Conservation (phyloP, 2,329 filamentous ascomycete species). For the Pseudogymnoascus sp. region DNA sequence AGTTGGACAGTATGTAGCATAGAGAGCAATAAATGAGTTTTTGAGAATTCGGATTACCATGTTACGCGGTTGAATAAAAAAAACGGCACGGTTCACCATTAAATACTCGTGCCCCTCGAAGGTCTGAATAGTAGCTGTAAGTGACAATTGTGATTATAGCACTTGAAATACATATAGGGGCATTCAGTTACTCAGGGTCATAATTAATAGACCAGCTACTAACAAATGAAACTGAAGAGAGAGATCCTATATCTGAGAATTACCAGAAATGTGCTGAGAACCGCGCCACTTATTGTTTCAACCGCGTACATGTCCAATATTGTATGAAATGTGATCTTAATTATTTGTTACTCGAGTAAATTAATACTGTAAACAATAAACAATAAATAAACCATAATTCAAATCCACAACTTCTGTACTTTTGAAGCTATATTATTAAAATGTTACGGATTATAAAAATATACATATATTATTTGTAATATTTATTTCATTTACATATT, state of each 20-base stretch:
- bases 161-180: too few species aligned
- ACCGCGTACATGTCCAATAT: not conserved
- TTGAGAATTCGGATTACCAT: not conserved
- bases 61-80: too few species aligned
- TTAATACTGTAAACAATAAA: not conserved
- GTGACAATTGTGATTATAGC: too few species aligned
- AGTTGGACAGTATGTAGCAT: constrained; percentile 7
- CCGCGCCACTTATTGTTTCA: too few species aligned
- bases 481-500: constrained; percentile 3
- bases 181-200: too few species aligned
- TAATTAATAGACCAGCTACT: too few species aligned
- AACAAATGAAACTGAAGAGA: too few species aligned
- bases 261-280: too few species aligned
- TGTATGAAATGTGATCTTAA: not conserved
- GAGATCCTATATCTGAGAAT: too few species aligned
- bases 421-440: not conserved
- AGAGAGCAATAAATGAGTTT: constrained; percentile 7
- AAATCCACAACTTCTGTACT: not conserved
- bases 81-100: too few species aligned
- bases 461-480: not conserved
- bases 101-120: too few species aligned
- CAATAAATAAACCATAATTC: not conserved
- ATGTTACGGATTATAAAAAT: not conserved
- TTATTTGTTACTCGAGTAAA: not conserved
- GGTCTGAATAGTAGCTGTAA: too few species aligned